Evolutionary conservation across 2,329 filamentous ascomycete species (phyloP).

Genomic region (Fusarium brevicatenulatum): DNA sequence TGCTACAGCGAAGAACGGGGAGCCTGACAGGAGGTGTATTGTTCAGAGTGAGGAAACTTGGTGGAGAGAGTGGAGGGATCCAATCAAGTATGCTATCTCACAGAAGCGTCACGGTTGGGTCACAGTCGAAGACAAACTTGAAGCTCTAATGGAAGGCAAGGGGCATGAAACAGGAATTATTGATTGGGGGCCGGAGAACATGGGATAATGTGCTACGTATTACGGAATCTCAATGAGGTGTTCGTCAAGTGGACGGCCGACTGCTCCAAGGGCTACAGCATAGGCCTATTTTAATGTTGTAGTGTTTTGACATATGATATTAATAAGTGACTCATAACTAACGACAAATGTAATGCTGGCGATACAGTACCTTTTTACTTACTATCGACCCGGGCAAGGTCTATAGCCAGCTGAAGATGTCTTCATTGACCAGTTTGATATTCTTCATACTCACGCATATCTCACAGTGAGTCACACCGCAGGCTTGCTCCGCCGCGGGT

Average conservation of each 20-base stretch:
- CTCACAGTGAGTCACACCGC: conserved; percentile 5
- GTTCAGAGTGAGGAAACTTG: conserved; percentile 67
- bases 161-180: conserved; percentile 50
- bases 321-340: neutral
- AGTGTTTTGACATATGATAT: neutral
- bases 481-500: neutral
- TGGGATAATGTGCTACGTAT: neutral
- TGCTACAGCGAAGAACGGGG: conserved; percentile 59
- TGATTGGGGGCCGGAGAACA: conserved; percentile 57
- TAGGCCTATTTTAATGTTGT: neutral
- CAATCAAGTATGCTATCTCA: conserved; percentile 57
- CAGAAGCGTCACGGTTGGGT: conserved; percentile 54
- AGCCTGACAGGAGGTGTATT: conserved; percentile 55
- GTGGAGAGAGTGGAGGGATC: conserved; percentile 57
- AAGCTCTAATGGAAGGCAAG: conserved; percentile 62
- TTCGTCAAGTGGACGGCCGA: neutral
- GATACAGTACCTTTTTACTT: neutral
- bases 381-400: neutral
- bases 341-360: neutral
- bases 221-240: neutral
- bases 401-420: neutral
- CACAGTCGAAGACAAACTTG: conserved; percentile 64
- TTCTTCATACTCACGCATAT: neutral
- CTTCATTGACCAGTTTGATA: neutral
- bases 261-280: neutral